Evolutionary conservation across 345 rosid genomes (phyloP), one percentile per base, ranked within the genome.

Genomic region (Aegle marmelos): DNA sequence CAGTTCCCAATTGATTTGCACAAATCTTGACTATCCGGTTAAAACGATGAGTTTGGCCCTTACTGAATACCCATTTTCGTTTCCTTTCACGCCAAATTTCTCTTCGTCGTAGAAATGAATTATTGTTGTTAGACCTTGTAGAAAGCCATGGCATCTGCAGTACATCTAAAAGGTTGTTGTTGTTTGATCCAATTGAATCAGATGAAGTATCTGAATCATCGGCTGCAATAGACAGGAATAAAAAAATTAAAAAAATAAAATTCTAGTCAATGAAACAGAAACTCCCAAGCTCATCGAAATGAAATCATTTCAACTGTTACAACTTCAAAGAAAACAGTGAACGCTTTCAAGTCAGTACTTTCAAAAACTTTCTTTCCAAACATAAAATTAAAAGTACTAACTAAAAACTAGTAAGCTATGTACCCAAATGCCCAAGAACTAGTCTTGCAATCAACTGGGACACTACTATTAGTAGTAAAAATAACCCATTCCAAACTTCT

Each of bases 11-110:
- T 78, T 73, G 88, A 66, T 82, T 50, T 10, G 88, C 85, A 79
- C 88, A 86, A 60, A 68, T 79, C 65, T 77, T 77, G 62, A 86
- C 73, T 71, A 89, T 58, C 60, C 67, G 76, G 5, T 76, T 58
- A 76, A 89, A 85, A 68, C 87, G 93, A 33, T 48, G 68, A 3
- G 34, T 83, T 6, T 85, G 79, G 34, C 76, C 59, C 31, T 68
- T 74, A 70, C 85, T 89, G 86, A 71, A 85, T 73, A 88, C 59
- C 80, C 85, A 88, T 67, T 76, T 91, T 61, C 76, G 84, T 76
- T 94, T 96, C 83, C 97, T 91, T 39, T 79, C 83, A 28, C 93
- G 94, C 21, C 83, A 82, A 22, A 79, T 25, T 80, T 86, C 93
- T 78, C 89, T 92, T 48, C 84, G 84, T 70, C 37, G 82, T 41